Conservation (phyloP, 2,329 filamentous ascomycete species). For the Sclerotinia glacialis region DNA sequence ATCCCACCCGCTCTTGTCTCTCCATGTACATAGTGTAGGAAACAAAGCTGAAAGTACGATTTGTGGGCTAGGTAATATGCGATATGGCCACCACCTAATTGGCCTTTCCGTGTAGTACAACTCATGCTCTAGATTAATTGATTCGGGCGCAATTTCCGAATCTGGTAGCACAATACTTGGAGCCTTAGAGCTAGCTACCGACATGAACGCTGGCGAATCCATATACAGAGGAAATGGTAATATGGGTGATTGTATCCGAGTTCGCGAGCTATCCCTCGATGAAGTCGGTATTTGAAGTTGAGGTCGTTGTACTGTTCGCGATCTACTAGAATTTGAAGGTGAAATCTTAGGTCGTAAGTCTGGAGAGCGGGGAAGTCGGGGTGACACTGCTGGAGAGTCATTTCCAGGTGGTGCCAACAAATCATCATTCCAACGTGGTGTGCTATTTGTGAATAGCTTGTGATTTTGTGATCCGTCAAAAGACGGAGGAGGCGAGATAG, state of each 20-base stretch:
- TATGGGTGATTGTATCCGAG: conserved; percentile 33
- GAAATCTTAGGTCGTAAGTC: conserved; percentile 17
- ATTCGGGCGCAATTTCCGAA: conserved; percentile 30
- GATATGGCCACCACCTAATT: conserved; percentile 79
- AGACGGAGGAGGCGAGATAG: conserved; percentile 35
- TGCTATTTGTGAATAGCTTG: conserved; percentile 38
- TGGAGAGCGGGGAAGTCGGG: conserved; percentile 17
- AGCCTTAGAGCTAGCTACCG: conserved; percentile 32
- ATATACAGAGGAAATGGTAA: conserved; percentile 38
- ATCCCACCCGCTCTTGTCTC: conserved; percentile 78
- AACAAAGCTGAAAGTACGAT: conserved; percentile 74
- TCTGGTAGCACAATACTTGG: conserved; percentile 38
- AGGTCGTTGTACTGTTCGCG: conserved; percentile 28
- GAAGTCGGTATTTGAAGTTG: conserved; percentile 35
- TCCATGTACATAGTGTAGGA: conserved; percentile 81
- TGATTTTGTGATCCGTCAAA: conserved; percentile 31
- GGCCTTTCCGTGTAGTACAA: conserved; percentile 36
- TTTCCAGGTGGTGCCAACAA: conserved; percentile 46
- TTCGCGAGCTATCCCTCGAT: conserved; percentile 36
- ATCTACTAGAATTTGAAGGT: conserved; percentile 26
- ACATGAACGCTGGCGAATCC: conserved; percentile 38
- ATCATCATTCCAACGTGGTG: conserved; percentile 39
- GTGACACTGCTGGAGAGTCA: conserved; percentile 37
- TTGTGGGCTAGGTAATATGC: conserved; percentile 67
- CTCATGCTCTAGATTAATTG: conserved; percentile 29